These are phyloP conservation scores for Cyberlindnera sargentensis DNA, from an alignment of 805 yeast genomes.

Conservation along the genomic window DNA sequence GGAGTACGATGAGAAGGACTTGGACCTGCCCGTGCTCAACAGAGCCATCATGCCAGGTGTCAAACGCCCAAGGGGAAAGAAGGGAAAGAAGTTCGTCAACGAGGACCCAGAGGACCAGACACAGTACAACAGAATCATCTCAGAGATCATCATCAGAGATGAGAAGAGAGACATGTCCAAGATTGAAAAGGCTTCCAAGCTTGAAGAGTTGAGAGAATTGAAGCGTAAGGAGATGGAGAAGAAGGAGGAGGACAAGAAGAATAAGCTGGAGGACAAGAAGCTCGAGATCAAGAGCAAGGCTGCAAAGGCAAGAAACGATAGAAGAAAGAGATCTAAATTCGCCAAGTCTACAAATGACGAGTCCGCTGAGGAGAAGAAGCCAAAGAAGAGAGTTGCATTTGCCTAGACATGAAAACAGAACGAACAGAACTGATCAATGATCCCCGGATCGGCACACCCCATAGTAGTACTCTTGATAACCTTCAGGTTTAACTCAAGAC, in stretches of 20 bases:
- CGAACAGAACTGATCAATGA: too few species aligned
- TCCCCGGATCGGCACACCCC: too few species aligned
- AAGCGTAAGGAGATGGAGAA: constrained; percentile 83
- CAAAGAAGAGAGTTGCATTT: constrained; percentile 42
- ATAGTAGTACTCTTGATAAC: too few species aligned
- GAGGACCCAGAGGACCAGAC: constrained; percentile 51
- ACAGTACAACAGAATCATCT: constrained; percentile 61
- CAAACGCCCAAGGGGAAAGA: constrained; percentile 70
- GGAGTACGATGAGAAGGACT: constrained; percentile 64
- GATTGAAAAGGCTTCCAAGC: constrained; percentile 79
- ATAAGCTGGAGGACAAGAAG: constrained; percentile 70
- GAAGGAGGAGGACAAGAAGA: constrained; percentile 64
- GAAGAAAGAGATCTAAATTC: constrained; percentile 47
- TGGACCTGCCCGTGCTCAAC: constrained; percentile 74
- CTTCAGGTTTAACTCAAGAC: too few species aligned
- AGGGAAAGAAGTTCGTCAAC: constrained; percentile 72
- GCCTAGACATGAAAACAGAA: constrained; percentile 24
- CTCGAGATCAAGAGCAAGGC: constrained; percentile 69
- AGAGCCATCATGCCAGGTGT: constrained; percentile 84
- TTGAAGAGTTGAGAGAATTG: constrained; percentile 84
- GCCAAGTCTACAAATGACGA: constrained; percentile 11
- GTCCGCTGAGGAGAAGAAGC: constrained; percentile 11
- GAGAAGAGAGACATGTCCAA: constrained; percentile 81
- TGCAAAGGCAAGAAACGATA: constrained; percentile 55
- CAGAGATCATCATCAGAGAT: constrained; percentile 72